Conservation (phyloP, 164 flowering plant species). For the Chimonanthus salicifolius region DNA sequence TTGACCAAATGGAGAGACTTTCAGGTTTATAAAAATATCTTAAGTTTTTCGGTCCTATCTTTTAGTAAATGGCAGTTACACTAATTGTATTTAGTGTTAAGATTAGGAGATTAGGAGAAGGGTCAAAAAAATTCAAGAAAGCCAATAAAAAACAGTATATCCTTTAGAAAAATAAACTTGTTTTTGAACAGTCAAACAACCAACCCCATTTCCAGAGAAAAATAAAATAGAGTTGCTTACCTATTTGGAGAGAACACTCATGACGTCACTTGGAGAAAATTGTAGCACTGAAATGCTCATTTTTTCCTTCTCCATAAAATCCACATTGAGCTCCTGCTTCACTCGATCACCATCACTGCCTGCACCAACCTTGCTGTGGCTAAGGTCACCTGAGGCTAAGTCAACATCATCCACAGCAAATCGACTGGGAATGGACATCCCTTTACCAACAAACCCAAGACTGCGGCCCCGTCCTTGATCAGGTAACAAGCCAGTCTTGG, state of each 20-base stretch:
- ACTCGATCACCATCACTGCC: slow-evolving; percentile 30
- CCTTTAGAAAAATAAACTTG: background rate
- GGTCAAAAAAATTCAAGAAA: background rate
- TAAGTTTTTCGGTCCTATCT: background rate
- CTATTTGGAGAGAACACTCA: slow-evolving; percentile 67
- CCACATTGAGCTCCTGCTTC: slow-evolving; percentile 53
- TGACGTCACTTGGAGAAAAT: slow-evolving; percentile 48
- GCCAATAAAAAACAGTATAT: background rate
- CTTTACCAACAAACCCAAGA: slow-evolving; percentile 51
- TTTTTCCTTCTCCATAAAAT: slow-evolving; percentile 35
- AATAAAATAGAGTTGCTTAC: slow-evolving; percentile 21
- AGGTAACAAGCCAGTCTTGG: slow-evolving; percentile 25
- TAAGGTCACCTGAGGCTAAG: slow-evolving; percentile 23
- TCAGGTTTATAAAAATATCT: background rate
- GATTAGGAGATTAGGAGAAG: background rate
- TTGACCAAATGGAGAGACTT: background rate
- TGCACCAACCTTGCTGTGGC: slow-evolving; percentile 22
- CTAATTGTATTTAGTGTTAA: too few relatives aligned
- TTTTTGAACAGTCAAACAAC: background rate
- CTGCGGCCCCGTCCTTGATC: slow-evolving; percentile 38
- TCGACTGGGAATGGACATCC: slow-evolving; percentile 43
- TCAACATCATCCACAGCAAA: slow-evolving; percentile 57
- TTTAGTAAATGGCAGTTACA: background rate
- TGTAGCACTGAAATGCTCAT: slow-evolving; percentile 30
- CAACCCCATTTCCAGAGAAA: background rate